phyloP scores from a whole-genome alignment of 1,284 basidiomycete genomes.

The Coniferiporia sulphurascens region DNA sequence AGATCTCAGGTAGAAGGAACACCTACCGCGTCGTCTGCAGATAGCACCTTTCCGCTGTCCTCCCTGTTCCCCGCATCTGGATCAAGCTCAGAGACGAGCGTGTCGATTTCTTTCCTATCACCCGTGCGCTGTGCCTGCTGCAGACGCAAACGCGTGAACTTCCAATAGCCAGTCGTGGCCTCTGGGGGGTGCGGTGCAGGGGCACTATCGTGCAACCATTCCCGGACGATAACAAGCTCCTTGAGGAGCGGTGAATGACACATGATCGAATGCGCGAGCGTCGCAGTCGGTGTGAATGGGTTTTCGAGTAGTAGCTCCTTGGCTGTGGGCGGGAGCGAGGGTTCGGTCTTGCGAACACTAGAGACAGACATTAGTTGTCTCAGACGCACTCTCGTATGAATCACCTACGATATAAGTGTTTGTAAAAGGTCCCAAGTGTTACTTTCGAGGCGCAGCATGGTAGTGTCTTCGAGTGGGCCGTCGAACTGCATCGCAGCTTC shows the following conservation, averaged over 20 bases:
- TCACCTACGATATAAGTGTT: constrained; percentile 59
- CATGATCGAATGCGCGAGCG: constrained; percentile 69
- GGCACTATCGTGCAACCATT: constrained; percentile 78
- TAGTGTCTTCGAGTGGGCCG: constrained; percentile 44
- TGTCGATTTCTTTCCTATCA: constrained; percentile 35
- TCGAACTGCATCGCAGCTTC: background rate
- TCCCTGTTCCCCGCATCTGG: constrained; percentile 65
- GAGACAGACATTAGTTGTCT: background rate
- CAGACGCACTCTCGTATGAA: background rate
- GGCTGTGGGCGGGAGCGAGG: constrained; percentile 40
- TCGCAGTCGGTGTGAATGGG: constrained; percentile 72
- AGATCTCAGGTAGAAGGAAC: background rate
- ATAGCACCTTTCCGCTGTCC: constrained; percentile 46
- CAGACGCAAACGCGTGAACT: constrained; percentile 72
- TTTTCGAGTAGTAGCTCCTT: constrained; percentile 56
- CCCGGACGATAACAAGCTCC: constrained; percentile 72
- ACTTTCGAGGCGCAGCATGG: constrained; percentile 64
- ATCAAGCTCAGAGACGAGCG: constrained; percentile 64
- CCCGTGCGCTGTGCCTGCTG: constrained; percentile 61
- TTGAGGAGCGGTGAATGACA: constrained; percentile 51
- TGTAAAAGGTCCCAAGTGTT: constrained; percentile 82
- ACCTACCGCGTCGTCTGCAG: constrained; percentile 69
- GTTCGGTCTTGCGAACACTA: constrained; percentile 61
- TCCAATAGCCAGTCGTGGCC: constrained; percentile 74
- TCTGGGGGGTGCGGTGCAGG: constrained; percentile 56